These are phyloP conservation scores for Posidonia oceanica DNA, from an alignment of 116 monocot genomes.

Conservation along the genomic window DNA sequence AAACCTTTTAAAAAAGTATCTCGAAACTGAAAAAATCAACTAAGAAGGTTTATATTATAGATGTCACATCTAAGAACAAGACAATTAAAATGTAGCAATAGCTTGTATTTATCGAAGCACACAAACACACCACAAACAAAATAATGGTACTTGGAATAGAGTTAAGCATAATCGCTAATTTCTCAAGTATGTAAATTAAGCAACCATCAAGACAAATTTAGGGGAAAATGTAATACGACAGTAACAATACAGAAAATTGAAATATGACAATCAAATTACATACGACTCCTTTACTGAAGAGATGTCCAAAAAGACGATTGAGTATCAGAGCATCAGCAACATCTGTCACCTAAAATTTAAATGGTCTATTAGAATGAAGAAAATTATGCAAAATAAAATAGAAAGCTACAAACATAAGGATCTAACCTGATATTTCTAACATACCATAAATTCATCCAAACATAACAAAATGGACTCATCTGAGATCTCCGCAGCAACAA, in stretches of 20 bases:
- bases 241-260: constrained; percentile 2
- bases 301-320: constrained; percentile 79
- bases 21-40: no score
- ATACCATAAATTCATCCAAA: constrained; percentile 98
- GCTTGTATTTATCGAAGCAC: no score
- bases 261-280: constrained; percentile 13
- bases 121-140: no score
- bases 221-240: not conserved
- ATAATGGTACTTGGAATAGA: no score
- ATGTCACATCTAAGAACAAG: no score
- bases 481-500: constrained; percentile 90
- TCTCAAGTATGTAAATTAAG: no score
- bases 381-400: not conserved
- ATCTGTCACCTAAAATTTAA: constrained; percentile 69
- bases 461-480: constrained; percentile 92
- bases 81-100: no score
- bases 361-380: constrained; percentile 11
- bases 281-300: constrained; percentile 92
- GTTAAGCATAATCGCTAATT: no score
- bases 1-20: no score
- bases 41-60: no score
- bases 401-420: constrained; percentile 10
- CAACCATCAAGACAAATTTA: not conserved
- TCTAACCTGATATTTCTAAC: constrained; percentile 25
- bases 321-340: constrained; percentile 98